A percentile compares a stretch with the other conserved stretches of the same genome.
Evolutionary conservation across 345 rosid genomes (phyloP).

Genomic region (Boechera retrofracta): DNA sequence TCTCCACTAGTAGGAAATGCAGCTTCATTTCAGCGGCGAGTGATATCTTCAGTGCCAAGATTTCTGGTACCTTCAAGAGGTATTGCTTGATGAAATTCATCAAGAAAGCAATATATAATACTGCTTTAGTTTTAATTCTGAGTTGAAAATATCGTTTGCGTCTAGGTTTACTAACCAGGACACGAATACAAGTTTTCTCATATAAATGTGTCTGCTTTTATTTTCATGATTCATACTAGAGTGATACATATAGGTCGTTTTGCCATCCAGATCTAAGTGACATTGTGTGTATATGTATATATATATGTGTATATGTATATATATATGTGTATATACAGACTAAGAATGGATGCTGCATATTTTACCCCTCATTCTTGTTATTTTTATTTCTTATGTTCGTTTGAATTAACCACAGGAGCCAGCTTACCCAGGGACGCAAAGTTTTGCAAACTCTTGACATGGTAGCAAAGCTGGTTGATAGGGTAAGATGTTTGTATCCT

Average conservation of each 20-base stretch:
- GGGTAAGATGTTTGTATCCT: conserved; percentile 53
- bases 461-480: conserved; percentile 76
- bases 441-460: conserved; percentile 76
- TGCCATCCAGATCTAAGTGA: background rate
- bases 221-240: conserved; percentile 17
- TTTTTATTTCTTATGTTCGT: conserved; percentile 13
- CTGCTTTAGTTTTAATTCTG: background rate
- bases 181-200: background rate
- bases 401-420: conserved; percentile 57
- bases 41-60: conserved; percentile 87
- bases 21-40: conserved; percentile 78
- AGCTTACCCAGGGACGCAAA: conserved; percentile 90
- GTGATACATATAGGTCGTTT: conserved; percentile 20
- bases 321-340: background rate
- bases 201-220: conserved; percentile 13
- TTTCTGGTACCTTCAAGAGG: conserved; percentile 98
- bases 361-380: conserved; percentile 1
- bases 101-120: background rate
- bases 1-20: conserved; percentile 68
- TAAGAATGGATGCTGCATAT: conserved; percentile 14
- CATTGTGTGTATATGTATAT: background rate
- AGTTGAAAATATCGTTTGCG: background rate
- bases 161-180: conserved; percentile 16
- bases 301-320: background rate
- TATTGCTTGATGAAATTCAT: conserved; percentile 45